Base-by-base conservation (phyloP, 495 filamentous ascomycete species). In the Penicillium simplicissimum region DNA sequence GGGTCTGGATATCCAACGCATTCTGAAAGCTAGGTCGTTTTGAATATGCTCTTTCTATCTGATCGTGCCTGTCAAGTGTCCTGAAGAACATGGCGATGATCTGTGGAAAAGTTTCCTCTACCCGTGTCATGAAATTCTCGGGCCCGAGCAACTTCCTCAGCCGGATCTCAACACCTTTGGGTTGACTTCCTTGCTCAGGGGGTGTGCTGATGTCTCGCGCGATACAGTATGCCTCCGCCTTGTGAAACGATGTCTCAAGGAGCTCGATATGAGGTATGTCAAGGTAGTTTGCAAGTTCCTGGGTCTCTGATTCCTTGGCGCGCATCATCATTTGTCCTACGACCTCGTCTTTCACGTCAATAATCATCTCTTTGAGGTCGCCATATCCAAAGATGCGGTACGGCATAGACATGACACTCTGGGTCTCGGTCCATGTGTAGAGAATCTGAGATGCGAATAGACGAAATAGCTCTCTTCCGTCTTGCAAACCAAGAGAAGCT, bases 371-470 rank as follows among this genome's bases (percentile, higher is more conserved):
- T 54, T 80, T 73, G 0, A 97, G 82, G 33, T 66, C 85, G 3
- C 71, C 57, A 71, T 94, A 99, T 2, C 87, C 88, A 74, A 97
- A 98, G 10, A 93, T 90, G 48, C 80, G 76, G 65, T 85, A 97
- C 9, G 95, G 93, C 56, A 97, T 89, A 3, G 83, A 79, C 1
- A 79, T 76, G 11, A 96, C 74, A 28, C 81, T 74, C 52, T 88
- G 82, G 1, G 74, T 71, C 59, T 89, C 84, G 3, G 93, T 84
- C 96, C 95, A 98, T 0, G 93, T 96, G 70, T 91, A 96, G 5
- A 98, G 79, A n/a, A 98, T 81, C 71, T 99, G 96, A 23, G 93
- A 87, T 17, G 90, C 87, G 68, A 97, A 98, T 4, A 98, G 80
- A n/a, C 80, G 82, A 71, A 98, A 97, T 4, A 99, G 71, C 42